Evolutionary conservation across 805 yeast species (phyloP).

Genomic region (Metschnikowia vanudenii): DNA sequence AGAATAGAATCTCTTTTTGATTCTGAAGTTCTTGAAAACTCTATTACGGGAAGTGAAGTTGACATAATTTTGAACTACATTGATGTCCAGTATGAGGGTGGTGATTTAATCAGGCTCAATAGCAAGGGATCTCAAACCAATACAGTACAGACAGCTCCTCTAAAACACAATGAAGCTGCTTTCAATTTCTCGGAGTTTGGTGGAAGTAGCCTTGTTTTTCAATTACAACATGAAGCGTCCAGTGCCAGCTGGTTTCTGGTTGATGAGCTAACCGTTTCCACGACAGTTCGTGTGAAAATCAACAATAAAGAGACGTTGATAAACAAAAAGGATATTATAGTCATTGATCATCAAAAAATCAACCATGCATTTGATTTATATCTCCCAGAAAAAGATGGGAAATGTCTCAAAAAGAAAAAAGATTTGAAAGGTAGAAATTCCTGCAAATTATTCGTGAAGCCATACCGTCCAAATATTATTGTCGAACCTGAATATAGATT

Average conservation of each 20-base stretch:
- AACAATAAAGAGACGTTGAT: constrained; percentile 1
- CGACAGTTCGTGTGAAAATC: constrained; percentile 10
- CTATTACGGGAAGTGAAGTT: not conserved
- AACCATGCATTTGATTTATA: constrained; percentile 6
- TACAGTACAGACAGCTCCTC: constrained; percentile 3
- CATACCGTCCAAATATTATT: constrained; percentile 27
- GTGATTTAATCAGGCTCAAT: not conserved
- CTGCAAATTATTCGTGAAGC: constrained; percentile 12
- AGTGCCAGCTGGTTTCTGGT: constrained; percentile 27
- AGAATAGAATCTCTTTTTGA: constrained; percentile 1
- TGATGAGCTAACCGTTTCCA: constrained; percentile 14
- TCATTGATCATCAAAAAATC: constrained; percentile 1
- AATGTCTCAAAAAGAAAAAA: not conserved
- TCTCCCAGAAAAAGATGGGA: not conserved
- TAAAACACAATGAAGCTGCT: not conserved
- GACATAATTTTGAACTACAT: not conserved
- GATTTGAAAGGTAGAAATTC: constrained; percentile 11
- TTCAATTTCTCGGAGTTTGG: constrained; percentile 9
- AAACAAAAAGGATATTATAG: constrained; percentile 3
- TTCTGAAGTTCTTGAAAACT: not conserved
- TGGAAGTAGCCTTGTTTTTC: constrained; percentile 17
- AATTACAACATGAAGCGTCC: constrained; percentile 22
- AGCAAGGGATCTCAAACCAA: constrained; percentile 6
- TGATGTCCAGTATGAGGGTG: constrained; percentile 4
- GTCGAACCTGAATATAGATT: constrained; percentile 13